These are phyloP conservation scores for Thielaviopsis populi DNA, from an alignment of 2,329 filamentous ascomycete genomes.

Conservation along the genomic window DNA sequence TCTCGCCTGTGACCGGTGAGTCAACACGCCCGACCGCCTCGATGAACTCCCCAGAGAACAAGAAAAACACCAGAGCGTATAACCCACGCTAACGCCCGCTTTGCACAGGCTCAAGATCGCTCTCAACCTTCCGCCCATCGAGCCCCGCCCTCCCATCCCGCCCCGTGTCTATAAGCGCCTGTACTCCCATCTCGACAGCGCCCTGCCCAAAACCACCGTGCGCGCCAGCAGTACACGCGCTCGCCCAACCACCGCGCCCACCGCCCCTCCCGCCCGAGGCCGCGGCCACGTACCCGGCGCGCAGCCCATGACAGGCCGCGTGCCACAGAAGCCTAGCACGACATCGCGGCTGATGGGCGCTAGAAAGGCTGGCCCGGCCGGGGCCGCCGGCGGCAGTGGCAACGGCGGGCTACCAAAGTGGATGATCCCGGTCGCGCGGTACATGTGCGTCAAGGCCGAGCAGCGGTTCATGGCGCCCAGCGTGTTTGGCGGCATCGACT, in stretches of 20 bases:
- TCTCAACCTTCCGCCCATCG: conserved; percentile 62
- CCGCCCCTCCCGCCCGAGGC: neutral
- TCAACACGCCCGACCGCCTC: neutral
- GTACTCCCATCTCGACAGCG: conserved; percentile 63
- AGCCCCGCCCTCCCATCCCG: conserved; percentile 60
- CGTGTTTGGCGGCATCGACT: conserved; percentile 58
- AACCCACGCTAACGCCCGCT: neutral
- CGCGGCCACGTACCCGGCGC: neutral
- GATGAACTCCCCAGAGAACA: neutral
- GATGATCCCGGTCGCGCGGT: conserved; percentile 53
- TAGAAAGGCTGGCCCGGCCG: conserved; percentile 22
- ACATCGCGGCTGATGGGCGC: conserved; percentile 31
- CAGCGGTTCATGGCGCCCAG: conserved; percentile 52
- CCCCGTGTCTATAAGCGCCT: conserved; percentile 73
- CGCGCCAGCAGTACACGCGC: conserved; percentile 20
- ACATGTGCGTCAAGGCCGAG: conserved; percentile 44
- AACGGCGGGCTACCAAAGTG: conserved; percentile 40
- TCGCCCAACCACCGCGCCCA: conserved; percentile 24
- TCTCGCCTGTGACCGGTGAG: conserved; percentile 72
- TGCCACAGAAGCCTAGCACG: conserved; percentile 33
- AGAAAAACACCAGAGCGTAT: neutral
- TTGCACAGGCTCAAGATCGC: conserved; percentile 54
- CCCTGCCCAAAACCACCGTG: conserved; percentile 33
- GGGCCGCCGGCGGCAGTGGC: conserved; percentile 19
- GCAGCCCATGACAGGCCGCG: conserved; percentile 19